phyloP scores from a whole-genome alignment of 2,329 filamentous ascomycete genomes.

The Didymella keratinophila region DNA sequence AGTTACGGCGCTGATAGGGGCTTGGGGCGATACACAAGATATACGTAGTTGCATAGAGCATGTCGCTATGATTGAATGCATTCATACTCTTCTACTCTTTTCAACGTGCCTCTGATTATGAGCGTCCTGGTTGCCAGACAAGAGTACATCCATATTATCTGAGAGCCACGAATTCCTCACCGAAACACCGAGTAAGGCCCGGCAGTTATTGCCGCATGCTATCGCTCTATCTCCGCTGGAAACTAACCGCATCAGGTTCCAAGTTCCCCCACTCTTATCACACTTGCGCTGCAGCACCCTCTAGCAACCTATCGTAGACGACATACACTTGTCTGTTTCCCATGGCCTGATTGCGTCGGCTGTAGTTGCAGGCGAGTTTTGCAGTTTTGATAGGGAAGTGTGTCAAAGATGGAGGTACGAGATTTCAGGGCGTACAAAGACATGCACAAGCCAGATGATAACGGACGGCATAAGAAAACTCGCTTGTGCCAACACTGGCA shows the following conservation, averaged over 20 bases:
- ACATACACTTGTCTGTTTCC: not conserved
- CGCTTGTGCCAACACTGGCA: not conserved
- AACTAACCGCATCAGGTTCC: not conserved
- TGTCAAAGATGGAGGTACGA: conserved; percentile 3
- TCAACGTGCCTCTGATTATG: not conserved
- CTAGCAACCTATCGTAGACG: conserved; percentile 1
- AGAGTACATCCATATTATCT: no score
- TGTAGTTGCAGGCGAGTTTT: not conserved
- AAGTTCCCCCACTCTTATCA: conserved; percentile 10
- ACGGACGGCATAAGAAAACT: not conserved
- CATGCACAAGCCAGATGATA: not conserved
- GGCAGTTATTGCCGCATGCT: not conserved
- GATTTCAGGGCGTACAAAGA: not conserved
- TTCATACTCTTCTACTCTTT: not conserved
- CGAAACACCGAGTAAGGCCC: not conserved
- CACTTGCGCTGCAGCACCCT: not conserved
- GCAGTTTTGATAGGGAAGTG: not conserved
- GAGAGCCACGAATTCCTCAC: not conserved
- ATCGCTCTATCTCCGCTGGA: not conserved
- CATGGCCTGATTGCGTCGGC: not conserved
- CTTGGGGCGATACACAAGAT: conserved; percentile 3
- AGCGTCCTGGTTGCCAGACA: no score
- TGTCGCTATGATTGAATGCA: not conserved
- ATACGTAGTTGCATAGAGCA: not conserved
- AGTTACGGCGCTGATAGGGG: conserved; percentile 4